Evolutionary conservation across 441 rosid species (phyloP), one percentile per base, ranked within the genome.

Genomic region (Oxalis stricta): DNA sequence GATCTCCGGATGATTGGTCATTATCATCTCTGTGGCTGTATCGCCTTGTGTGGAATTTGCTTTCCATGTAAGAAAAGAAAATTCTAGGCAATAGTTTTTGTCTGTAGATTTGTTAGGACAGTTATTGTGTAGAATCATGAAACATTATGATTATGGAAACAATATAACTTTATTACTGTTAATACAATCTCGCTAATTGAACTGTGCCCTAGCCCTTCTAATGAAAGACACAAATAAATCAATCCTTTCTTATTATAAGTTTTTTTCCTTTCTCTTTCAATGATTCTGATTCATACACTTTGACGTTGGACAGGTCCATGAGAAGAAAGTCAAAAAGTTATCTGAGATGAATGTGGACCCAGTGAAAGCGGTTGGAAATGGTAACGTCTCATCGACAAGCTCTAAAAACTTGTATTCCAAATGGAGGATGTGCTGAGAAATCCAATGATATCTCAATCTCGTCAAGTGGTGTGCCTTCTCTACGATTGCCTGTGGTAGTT

Each of bases 401-500:
- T 37, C 59, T 22, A 65, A 54, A n/a, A 60, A 28, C 53, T 22
- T 18, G 13, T 52, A 15, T 52, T 24, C 53, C 39, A 18, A 65
- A 65, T 51, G 70, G 70, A 37, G 59, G 49, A 47, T 59, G 52
- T 28, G 18, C 38, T 12, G 49, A 46, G 37, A 46, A 45, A 41
- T 19, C 53, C 21, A 39, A 47, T 43, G 62, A 55, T 31, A 33
- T 56, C 21, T 56, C 51, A 37, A 43, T 60, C 21, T 56, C 59
- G 11, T 31, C 41, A n/a, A 56, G 32, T 33, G 59, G 70, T 13
- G 19, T 60, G 24, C 38, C 70, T 7, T 60, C 70, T 15, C 56
- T 65, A 10, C 62, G 14, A 51, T 55, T 65, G 50, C 70, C 70
- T 20, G 47, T 46, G 70, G 70, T 65, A 65, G 59, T 59, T 59